Conservation (phyloP, 352 stramenopile genomes). For the Pythium phragmiticola region DNA sequence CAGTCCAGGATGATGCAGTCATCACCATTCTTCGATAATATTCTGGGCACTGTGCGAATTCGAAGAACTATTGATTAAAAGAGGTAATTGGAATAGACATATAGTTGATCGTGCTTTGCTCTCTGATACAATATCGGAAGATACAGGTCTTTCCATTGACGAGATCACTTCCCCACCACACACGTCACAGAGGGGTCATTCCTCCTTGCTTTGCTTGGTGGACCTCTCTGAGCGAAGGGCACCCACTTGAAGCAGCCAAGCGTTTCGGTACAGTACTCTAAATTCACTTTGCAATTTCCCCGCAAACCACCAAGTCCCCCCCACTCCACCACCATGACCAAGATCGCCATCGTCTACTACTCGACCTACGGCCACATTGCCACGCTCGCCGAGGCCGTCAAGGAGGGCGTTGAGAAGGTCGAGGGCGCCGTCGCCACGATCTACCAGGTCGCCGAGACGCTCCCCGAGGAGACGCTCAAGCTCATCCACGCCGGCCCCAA, state of each 20-base stretch:
- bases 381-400: conserved; percentile 54
- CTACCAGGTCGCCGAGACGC: conserved; percentile 71
- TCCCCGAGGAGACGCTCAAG: conserved; percentile 60
- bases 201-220: too few species aligned
- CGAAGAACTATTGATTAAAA: background rate
- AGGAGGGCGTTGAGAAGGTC: conserved; percentile 57
- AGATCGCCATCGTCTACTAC: conserved; percentile 78
- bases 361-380: conserved; percentile 79
- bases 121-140: background rate
- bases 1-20: background rate
- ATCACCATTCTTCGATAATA: conserved; percentile 1
- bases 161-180: background rate
- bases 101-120: background rate
- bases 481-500: conserved; percentile 74
- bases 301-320: conserved; percentile 11
- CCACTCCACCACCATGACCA: conserved; percentile 34
- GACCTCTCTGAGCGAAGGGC: too few species aligned
- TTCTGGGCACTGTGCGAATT: background rate
- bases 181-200: conserved; percentile 6
- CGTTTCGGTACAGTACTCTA: background rate
- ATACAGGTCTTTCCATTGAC: background rate
- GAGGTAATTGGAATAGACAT: background rate
- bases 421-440: conserved; percentile 50
- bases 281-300: conserved; percentile 26
- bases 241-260: too few species aligned